phyloP scores from a whole-genome alignment of 352 stramenopile genomes.

The Pythium chondricola region DNA sequence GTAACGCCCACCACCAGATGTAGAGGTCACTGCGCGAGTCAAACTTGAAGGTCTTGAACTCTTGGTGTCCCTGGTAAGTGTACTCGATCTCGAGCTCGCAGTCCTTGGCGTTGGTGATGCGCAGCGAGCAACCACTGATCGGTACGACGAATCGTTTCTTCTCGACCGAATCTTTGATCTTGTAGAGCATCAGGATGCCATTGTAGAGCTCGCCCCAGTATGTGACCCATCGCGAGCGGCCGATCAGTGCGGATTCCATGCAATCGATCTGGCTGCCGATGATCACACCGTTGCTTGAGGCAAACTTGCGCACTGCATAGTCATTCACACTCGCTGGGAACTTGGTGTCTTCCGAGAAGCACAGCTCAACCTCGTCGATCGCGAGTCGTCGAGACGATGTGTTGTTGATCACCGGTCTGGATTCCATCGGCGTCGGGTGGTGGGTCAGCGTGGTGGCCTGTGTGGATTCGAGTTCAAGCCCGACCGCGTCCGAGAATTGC shows the following conservation, averaged over 20 bases:
- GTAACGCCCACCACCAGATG: conserved; percentile 72
- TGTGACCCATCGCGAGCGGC: conserved; percentile 10
- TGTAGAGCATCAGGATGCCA: conserved; percentile 56
- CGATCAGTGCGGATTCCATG: conserved; percentile 4
- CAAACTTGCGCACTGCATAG: conserved; percentile 32
- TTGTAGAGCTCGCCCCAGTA: conserved; percentile 69
- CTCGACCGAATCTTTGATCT: conserved; percentile 47
- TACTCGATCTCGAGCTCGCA: conserved; percentile 52
- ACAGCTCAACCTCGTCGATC: conserved; percentile 21
- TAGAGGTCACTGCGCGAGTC: conserved; percentile 54
- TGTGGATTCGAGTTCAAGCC: conserved; percentile 11
- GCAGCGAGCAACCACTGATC: conserved; percentile 33
- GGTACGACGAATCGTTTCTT: conserved; percentile 41
- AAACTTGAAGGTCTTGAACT: conserved; percentile 38
- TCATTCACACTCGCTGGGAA: conserved; percentile 14
- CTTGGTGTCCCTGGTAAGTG: conserved; percentile 38
- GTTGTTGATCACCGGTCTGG: conserved; percentile 21
- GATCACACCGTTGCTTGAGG: conserved; percentile 38
- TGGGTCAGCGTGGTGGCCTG: conserved; percentile 15
- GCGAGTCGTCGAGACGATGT: conserved; percentile 14
- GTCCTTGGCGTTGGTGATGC: conserved; percentile 48
- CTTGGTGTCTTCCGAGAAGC: conserved; percentile 18
- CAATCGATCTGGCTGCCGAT: conserved; percentile 43
- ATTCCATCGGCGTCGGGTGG: conserved; percentile 15
- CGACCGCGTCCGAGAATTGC: conserved; percentile 35